Base-by-base conservation (phyloP, 495 filamentous ascomycete species). In the Neurospora sp. region DNA sequence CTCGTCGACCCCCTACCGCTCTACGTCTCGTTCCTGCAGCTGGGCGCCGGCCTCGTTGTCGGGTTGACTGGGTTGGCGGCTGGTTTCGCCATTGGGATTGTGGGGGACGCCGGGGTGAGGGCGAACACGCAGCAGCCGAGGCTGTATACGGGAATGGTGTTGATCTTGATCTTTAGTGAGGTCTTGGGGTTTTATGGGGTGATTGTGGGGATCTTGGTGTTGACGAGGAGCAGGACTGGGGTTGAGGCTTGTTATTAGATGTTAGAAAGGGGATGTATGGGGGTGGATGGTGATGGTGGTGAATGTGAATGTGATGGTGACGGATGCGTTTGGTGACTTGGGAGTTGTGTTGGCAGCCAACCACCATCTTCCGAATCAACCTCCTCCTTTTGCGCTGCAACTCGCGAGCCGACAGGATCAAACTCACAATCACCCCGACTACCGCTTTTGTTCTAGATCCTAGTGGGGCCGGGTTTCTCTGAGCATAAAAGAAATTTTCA, bases 31-130 rank as follows among this genome's bases (percentile, higher is more conserved):
- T 84, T 87, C 73, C 71, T 87, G 16, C 81, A 85, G 70, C 78
- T 86, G 5, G 83, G 79, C 70, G 85, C 83, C 77, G 96, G 96
- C 87, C 90, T 99, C 42, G 88, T 93, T 78, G 96, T 99, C 83
- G 96, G 96, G 86, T 87, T 99, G 71, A 91, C 95, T 80, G 96
- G 96, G 92, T 84, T 98, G 81, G 95, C 96, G 84, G 96, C 96
- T 84, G 96, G 93, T 79, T 99, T 99, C 81, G 96, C 96, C 79
- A 98, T 99, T 80, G 96, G 96, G 83, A 88, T 96, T 70, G 92
- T 97, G 9, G 94, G 95, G 68, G 96, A 98, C 82, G 89, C 89
- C 69, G 94, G 94, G 69, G 92, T 96, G 70, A 88, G 94, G 71
- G 90, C 92, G 42, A 95, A 93, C 77, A 93, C 96, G 85, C 89